Base-by-base conservation (phyloP, 179 eudicot species). In the Silene coronaria region DNA sequence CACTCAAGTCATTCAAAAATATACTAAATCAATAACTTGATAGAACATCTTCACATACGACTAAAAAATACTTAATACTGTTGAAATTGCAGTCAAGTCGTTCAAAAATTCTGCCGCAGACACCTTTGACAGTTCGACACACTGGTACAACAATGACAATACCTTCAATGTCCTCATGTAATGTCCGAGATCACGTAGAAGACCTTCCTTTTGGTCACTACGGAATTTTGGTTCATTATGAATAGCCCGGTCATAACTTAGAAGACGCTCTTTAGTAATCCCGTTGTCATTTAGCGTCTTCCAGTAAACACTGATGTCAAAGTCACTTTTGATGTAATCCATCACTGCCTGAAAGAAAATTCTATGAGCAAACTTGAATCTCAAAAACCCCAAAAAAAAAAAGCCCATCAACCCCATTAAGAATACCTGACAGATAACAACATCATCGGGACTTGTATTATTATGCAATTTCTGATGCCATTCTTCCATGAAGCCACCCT, bases 381-480 rank as follows among this genome's bases (percentile, higher is more conserved):
- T 48, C 24, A 63, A 63, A 62, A 73, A n/a, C n/a, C 2, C 17
- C 11, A 53, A 55, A 62, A 76, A 23, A 74, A 82, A 24, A 66
- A 75, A 57, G n/a, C 32, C 58, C n/a, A 55, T 5, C 57, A 65
- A 63, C 21, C 17, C 55, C 77, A 77, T 73, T 8, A 53, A 71
- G 38, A 32, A 63, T 86, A 96, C 97, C 97, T 93, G 97, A 78
- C 97, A 93, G 78, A 96, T 96, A 38, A 96, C 84, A 71, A 96
- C 96, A 83, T 96, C 97, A 83, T 96, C 99, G 38, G 99, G 99
- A 84, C 99, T 96, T 32, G 99, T 96, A 80, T 96, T 96, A 77
- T 96, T 93, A 81, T 96, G 99, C 83, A 96, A 84, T 83, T 96
- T 96, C 79, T 96, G 99, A 79, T 96, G 99, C 99, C 99, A 96